Conservation (phyloP, 768 basidiomycete species). For the Leccinum broughii region DNA sequence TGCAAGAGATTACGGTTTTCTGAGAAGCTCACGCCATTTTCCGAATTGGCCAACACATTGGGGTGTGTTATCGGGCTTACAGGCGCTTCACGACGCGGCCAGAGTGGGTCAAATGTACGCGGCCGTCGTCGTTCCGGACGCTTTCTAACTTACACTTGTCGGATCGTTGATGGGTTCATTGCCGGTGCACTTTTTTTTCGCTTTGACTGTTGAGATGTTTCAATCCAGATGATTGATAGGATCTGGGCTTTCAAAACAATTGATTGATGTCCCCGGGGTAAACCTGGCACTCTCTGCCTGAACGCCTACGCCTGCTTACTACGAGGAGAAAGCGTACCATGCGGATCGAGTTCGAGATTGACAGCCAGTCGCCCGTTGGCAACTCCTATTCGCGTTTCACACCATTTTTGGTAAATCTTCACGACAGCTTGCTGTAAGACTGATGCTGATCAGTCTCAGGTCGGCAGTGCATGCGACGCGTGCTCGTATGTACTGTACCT, state of each 20-base stretch:
- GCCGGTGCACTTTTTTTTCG: background rate
- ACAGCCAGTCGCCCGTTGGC: background rate
- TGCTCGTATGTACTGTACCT: background rate
- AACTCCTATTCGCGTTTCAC: background rate
- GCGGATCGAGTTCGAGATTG: background rate
- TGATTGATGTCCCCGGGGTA: too few relatives aligned
- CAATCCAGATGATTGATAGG: too few relatives aligned
- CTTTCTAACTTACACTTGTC: conserved; percentile 27
- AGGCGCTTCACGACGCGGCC: conserved; percentile 15
- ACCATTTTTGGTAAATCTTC: background rate
- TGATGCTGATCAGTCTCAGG: background rate
- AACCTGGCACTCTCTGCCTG: background rate
- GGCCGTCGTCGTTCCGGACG: conserved; percentile 35
- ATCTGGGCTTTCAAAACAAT: too few relatives aligned
- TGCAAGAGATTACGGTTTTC: conserved; percentile 29
- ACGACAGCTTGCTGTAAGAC: background rate
- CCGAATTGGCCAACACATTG: conserved; percentile 7
- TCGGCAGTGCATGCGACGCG: background rate
- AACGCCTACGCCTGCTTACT: background rate
- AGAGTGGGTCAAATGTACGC: conserved; percentile 30
- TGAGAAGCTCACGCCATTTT: conserved; percentile 7
- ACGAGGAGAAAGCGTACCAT: background rate
- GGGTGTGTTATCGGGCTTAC: conserved; percentile 8
- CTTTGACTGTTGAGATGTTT: background rate
- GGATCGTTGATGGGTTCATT: conserved; percentile 33